Evolutionary conservation across 441 rosid species (phyloP).

Genomic region (Eruca vesicaria): DNA sequence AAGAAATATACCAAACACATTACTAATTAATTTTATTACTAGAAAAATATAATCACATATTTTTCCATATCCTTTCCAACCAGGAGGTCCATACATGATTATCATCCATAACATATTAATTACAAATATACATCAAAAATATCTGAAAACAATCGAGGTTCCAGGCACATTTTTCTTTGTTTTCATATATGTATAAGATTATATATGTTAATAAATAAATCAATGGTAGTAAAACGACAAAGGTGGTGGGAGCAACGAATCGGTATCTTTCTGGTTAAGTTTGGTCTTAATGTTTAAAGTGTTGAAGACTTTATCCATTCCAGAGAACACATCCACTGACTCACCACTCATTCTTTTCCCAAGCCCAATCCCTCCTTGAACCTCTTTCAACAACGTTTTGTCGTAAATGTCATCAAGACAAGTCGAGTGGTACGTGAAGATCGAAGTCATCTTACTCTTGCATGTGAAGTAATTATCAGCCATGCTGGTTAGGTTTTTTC

Average conservation of each 20-base stretch:
- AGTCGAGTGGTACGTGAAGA: slow-evolving; percentile 32
- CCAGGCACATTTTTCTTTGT: slow-evolving; percentile 17
- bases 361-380: slow-evolving; percentile 36
- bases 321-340: slow-evolving; percentile 36
- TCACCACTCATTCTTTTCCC: slow-evolving; percentile 38
- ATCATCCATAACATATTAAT: slow-evolving; percentile 20
- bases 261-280: slow-evolving; percentile 38
- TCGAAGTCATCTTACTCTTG: slow-evolving; percentile 33
- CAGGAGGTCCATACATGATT: slow-evolving; percentile 38
- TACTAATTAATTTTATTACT: slow-evolving; percentile 8
- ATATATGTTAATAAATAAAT: slow-evolving; percentile 8
- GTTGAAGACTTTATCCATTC: slow-evolving; percentile 36
- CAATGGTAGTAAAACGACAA: slow-evolving; percentile 35
- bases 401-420: slow-evolving; percentile 39
- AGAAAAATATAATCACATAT: slow-evolving; percentile 2
- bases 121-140: slow-evolving; percentile 33
- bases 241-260: slow-evolving; percentile 37
- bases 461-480: slow-evolving; percentile 36
- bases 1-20: not conserved
- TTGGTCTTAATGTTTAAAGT: slow-evolving; percentile 33
- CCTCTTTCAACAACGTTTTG: slow-evolving; percentile 27
- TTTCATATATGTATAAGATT: not conserved
- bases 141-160: slow-evolving; percentile 22
- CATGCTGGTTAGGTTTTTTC: slow-evolving; percentile 28
- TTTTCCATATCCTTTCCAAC: slow-evolving; percentile 37